phyloP scores from a whole-genome alignment of 257 asterid genomes.

The Salvia splendens region DNA sequence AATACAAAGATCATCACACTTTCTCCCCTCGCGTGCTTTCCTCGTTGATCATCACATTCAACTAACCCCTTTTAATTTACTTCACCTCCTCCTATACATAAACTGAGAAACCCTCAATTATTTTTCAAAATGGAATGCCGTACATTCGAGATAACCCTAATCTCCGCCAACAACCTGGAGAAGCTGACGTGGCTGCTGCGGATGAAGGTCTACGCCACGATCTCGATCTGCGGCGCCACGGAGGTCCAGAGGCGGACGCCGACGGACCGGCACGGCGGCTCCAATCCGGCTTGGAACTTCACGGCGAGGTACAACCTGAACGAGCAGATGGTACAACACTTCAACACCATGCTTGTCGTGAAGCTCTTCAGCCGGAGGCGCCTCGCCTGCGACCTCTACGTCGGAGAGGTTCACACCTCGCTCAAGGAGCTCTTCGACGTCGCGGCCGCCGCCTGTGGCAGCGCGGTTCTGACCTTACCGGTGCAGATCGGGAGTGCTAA shows the following conservation, averaged over 20 bases:
- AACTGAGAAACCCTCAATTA: neutral
- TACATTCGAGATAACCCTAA: constrained; percentile 42
- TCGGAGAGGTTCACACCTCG: constrained; percentile 56
- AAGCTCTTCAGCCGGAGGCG: constrained; percentile 55
- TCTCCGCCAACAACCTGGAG: constrained; percentile 62
- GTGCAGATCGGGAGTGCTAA: constrained; percentile 47
- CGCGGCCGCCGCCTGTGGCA: constrained; percentile 44
- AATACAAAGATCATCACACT: neutral
- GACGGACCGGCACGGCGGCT: constrained; percentile 50
- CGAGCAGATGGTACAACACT: constrained; percentile 47
- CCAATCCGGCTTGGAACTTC: constrained; percentile 77
- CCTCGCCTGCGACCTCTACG: constrained; percentile 52
- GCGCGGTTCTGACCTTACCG: constrained; percentile 46
- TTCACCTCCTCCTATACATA: neutral
- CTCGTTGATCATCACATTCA: neutral
- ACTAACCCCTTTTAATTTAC: neutral
- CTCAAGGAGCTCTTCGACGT: constrained; percentile 51
- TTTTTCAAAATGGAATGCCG: constrained; percentile 41
- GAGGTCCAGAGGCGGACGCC: constrained; percentile 48
- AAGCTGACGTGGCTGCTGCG: constrained; percentile 41
- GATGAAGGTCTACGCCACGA: constrained; percentile 59
- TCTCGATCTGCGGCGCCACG: constrained; percentile 42
- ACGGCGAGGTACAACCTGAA: constrained; percentile 44
- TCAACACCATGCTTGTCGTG: constrained; percentile 48
- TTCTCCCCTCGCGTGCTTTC: neutral